Base-by-base conservation (phyloP, 2,329 filamentous ascomycete genomes). In the Hypomyces rosellus region DNA sequence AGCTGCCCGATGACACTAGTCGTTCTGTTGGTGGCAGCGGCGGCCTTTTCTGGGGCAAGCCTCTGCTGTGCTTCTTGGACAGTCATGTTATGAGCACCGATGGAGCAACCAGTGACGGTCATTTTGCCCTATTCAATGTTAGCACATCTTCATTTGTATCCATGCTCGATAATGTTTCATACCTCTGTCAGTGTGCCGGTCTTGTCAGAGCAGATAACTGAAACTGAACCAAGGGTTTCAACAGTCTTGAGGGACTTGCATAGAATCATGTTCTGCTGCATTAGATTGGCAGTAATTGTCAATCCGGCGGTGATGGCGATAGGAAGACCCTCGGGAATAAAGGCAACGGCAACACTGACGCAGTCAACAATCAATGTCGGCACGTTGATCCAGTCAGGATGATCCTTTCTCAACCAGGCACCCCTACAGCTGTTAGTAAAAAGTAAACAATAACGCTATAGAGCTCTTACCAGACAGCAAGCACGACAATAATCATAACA, bases 231-330 rank as follows among this genome's bases (percentile, higher is more conserved):
- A 0, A 89, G 74, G 0, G 86, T 89, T 66, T 89, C 86, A 0
- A 89, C 85, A 0, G 86, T 89, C 68, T 88, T 88, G 43, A 91
- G 73, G 0, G 84, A 88, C 68, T 90, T 90, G 80, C 86, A 89
- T 8, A 90, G 75, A 40, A 90, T 82, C 61, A 86, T 85, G 65
- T 89, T 84, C 68, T 85, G 83, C 55, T 76, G 76, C 87, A 91
- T 89, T 58, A 87, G 76, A 55, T 85, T 87, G 16, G 87, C 86
- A 1, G 81, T 85, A 52, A 91, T 90, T 0, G 86, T 89, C 55
- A 91, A 72, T 15, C 82, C 85, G 1, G 82, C 80, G 0, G 84
- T 85, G 34, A 88, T 69, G 1, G 85, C 84, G 46, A 89, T 84
- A 0, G 85, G 85, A 0, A 88, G 70, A 5, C 85, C 85, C 66